These are phyloP conservation scores for Pleurotus salmoneostramineus DNA, from an alignment of 768 basidiomycete species.

Conservation along the genomic window DNA sequence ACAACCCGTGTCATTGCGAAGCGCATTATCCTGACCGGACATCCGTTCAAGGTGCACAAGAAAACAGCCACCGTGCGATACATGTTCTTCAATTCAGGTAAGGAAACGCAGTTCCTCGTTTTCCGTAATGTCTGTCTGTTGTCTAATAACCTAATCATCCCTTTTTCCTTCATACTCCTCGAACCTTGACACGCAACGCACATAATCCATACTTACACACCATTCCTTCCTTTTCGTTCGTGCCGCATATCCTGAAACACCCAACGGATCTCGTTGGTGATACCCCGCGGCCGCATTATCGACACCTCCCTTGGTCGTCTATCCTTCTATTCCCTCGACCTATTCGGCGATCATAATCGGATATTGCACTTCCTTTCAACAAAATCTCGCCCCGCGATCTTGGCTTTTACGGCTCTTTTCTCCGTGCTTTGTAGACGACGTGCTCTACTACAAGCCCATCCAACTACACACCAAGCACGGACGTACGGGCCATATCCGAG, in stretches of 20 bases:
- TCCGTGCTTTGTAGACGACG: conserved; percentile 53
- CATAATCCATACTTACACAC: too few relatives aligned
- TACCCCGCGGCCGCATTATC: not conserved
- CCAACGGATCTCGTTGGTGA: not conserved
- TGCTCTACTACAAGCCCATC: conserved; percentile 90
- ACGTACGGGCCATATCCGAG: conserved; percentile 82
- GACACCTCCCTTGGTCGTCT: not conserved
- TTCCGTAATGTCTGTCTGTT: too few relatives aligned
- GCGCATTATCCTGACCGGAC: conserved; percentile 91
- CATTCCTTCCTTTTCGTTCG: not conserved
- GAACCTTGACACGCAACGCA: conserved; percentile 5
- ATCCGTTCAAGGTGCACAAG: conserved; percentile 96
- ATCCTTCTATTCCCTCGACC: not conserved
- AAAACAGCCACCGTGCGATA: conserved; percentile 96
- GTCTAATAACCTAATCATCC: not conserved
- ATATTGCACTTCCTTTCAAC: not conserved
- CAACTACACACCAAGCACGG: conserved; percentile 93
- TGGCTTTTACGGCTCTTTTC: not conserved
- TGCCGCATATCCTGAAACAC: not conserved
- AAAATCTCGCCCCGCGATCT: not conserved
- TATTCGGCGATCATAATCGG: not conserved
- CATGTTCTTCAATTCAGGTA: conserved; percentile 95
- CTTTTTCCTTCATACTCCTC: conserved; percentile 1
- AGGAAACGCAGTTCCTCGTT: conserved; percentile 11
- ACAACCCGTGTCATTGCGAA: conserved; percentile 91